A percentile compares a stretch with the other conserved stretches of the same genome.
Conservation (phyloP, 23 red algal genomes). For the Agarophyton chilense region DNA sequence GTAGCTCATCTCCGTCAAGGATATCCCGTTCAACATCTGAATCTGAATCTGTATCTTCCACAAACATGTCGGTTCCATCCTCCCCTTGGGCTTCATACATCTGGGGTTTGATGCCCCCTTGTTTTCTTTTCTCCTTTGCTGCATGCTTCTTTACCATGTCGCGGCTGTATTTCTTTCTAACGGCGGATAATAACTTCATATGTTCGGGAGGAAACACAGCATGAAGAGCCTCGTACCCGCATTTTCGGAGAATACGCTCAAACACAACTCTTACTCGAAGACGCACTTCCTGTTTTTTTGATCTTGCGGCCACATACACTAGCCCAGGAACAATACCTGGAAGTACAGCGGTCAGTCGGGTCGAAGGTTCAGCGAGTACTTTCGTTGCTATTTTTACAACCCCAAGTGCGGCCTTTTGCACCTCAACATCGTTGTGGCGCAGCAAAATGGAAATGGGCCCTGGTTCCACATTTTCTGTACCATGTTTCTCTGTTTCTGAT, state of each 20-base stretch:
- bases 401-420: slow-evolving; percentile 70
- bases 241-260: slow-evolving; percentile 77
- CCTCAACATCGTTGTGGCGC: slow-evolving; percentile 67
- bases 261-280: slow-evolving; percentile 83
- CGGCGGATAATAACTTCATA: slow-evolving; percentile 58
- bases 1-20: slow-evolving; percentile 55
- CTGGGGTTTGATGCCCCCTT: neutral
- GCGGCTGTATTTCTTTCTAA: slow-evolving; percentile 77
- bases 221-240: slow-evolving; percentile 61
- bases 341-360: slow-evolving; percentile 42
- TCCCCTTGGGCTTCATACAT: neutral
- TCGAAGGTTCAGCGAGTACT: slow-evolving; percentile 14
- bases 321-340: slow-evolving; percentile 72
- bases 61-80: slow-evolving; percentile 1
- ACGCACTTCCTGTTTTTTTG: slow-evolving; percentile 74
- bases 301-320: slow-evolving; percentile 55
- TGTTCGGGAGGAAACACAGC: slow-evolving; percentile 75
- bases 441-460: slow-evolving; percentile 81
- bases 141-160: slow-evolving; percentile 59
- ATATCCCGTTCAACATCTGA: slow-evolving; percentile 73
- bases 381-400: slow-evolving; percentile 78
- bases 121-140: slow-evolving; percentile 2
- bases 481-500: neutral
- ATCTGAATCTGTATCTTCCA: slow-evolving; percentile 55
- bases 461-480: slow-evolving; percentile 35